phyloP scores from a whole-genome alignment of 768 basidiomycete species.

The Mrakia frigida region DNA sequence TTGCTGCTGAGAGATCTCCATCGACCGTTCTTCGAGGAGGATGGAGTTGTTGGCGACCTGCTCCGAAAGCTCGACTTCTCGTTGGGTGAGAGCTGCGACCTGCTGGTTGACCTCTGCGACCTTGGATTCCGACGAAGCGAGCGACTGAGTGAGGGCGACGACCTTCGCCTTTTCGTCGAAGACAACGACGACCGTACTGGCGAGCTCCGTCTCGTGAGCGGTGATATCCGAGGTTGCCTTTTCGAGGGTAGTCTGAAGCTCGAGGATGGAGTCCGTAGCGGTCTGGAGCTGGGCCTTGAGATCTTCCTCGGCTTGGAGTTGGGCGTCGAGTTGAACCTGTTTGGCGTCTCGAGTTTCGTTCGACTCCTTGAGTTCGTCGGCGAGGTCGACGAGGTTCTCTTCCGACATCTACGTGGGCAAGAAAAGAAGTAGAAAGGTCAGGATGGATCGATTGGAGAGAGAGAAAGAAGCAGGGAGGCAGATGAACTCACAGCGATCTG shows the following conservation, averaged over 20 bases:
- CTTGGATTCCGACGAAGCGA: background rate
- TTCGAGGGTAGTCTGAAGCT: slow-evolving; percentile 3
- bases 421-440: background rate
- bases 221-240: background rate
- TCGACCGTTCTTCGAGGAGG: background rate
- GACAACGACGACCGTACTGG: background rate
- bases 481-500: background rate
- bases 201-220: background rate
- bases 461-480: background rate
- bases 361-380: slow-evolving; percentile 8
- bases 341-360: background rate
- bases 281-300: slow-evolving; percentile 12
- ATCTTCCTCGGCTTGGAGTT: background rate
- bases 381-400: slow-evolving; percentile 18
- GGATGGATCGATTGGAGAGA: no score
- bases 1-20: background rate
- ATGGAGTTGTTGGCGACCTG: background rate
- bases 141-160: background rate
- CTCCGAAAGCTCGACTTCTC: background rate
- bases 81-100: background rate
- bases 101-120: background rate
- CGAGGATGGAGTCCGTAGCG: background rate
- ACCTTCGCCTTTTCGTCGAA: background rate
- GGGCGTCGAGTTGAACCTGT: background rate
- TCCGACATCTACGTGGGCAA: background rate